Conservation (phyloP, 192 early-diverging fungal species). For the Spizellomyces punctatus region DNA sequence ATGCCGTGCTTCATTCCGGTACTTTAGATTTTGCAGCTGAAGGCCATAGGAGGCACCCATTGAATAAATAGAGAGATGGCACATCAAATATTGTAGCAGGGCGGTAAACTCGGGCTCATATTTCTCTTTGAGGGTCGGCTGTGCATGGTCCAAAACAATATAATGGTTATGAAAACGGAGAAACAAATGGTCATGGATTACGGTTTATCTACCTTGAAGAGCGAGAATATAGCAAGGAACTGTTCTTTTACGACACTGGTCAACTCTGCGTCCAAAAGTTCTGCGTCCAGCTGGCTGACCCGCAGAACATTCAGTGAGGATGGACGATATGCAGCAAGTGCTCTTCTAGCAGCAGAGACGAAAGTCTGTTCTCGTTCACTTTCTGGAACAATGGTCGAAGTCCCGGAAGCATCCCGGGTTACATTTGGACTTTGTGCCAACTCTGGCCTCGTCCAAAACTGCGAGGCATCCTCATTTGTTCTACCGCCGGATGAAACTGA, state of each 20-base stretch:
- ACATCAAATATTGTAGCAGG: constrained; percentile 68
- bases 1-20: constrained; percentile 69
- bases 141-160: background rate
- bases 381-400: too few relatives aligned
- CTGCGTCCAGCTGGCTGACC: constrained; percentile 84
- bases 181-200: too few relatives aligned
- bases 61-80: constrained; percentile 72
- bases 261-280: constrained; percentile 78
- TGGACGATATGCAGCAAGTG: background rate
- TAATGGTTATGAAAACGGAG: too few relatives aligned
- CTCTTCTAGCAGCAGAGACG: background rate
- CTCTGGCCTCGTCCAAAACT: background rate
- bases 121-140: constrained; percentile 61
- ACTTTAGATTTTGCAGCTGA: constrained; percentile 82
- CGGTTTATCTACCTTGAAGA: constrained; percentile 58
- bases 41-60: constrained; percentile 78
- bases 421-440: background rate
- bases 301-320: constrained; percentile 50
- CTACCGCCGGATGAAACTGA: too few relatives aligned
- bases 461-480: background rate
- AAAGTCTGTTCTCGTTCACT: too few relatives aligned
- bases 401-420: too few relatives aligned
- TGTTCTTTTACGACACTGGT: constrained; percentile 77
- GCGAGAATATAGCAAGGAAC: constrained; percentile 66
- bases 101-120: constrained; percentile 75